Evolutionary conservation across 352 stramenopile species (phyloP).

Genomic region (Pythium dissimile): DNA sequence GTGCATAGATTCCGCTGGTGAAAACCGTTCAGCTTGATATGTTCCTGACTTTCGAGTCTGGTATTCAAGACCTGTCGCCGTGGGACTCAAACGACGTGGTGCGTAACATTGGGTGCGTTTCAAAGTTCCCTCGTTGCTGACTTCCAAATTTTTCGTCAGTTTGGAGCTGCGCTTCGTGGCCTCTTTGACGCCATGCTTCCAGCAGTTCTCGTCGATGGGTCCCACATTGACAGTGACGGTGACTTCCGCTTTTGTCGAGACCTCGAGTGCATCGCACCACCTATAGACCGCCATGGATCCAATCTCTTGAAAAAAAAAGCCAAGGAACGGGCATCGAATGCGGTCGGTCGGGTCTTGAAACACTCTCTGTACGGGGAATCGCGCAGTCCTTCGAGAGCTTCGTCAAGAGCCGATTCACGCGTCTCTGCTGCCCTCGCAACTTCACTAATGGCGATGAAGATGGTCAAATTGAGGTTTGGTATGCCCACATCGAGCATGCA

Average conservation of each 20-base stretch:
- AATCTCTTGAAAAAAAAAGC: slow-evolving; percentile 9
- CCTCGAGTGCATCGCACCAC: neutral
- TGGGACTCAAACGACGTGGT: slow-evolving; percentile 6
- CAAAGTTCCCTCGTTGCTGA: neutral
- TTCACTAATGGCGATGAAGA: slow-evolving; percentile 25
- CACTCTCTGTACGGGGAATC: slow-evolving; percentile 1
- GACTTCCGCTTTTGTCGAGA: slow-evolving; percentile 8
- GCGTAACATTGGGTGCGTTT: neutral
- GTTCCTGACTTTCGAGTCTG: neutral
- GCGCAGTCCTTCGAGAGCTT: slow-evolving; percentile 10
- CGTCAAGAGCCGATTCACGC: slow-evolving; percentile 10
- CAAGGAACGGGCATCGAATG: slow-evolving; percentile 13
- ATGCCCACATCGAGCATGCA: neutral
- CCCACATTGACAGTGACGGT: slow-evolving; percentile 4
- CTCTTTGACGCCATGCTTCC: slow-evolving; percentile 13
- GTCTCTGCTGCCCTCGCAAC: slow-evolving; percentile 18
- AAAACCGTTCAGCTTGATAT: slow-evolving; percentile 7
- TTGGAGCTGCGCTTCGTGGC: slow-evolving; percentile 4
- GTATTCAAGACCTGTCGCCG: neutral
- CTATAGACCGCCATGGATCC: slow-evolving; percentile 18
- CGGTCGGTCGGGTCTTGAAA: slow-evolving; percentile 1
- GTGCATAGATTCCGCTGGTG: neutral
- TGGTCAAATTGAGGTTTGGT: slow-evolving; percentile 17
- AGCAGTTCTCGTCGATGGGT: neutral
- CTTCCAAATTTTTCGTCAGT: slow-evolving; percentile 1